These are phyloP conservation scores for Rhododendron henanense DNA, from an alignment of 148 eudicot genomes.

Conservation along the genomic window DNA sequence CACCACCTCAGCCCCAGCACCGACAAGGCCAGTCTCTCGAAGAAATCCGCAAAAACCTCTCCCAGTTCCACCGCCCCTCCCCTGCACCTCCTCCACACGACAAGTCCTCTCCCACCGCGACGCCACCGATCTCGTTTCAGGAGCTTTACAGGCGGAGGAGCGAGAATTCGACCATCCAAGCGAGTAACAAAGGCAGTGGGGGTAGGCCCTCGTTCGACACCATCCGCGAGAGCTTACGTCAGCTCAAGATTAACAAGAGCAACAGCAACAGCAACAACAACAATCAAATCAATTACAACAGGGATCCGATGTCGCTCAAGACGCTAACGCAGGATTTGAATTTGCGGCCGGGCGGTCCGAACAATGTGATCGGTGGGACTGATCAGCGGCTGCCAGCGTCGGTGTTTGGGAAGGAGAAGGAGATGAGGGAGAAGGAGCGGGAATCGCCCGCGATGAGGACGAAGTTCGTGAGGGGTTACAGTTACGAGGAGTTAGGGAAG, in stretches of 20 bases:
- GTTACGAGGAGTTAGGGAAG: constrained; percentile 45
- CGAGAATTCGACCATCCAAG: background rate
- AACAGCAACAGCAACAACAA: no score
- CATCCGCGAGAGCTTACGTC: constrained; percentile 33
- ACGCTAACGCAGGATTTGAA: constrained; percentile 21
- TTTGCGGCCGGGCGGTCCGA: background rate
- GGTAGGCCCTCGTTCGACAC: constrained; percentile 6
- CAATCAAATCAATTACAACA: background rate
- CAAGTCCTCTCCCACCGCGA: background rate
- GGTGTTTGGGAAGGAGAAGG: constrained; percentile 35
- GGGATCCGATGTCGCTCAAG: constrained; percentile 12
- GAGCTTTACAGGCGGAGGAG: constrained; percentile 27
- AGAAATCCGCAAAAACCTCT: constrained; percentile 40
- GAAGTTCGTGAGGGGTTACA: constrained; percentile 27
- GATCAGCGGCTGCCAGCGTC: constrained; percentile 14
- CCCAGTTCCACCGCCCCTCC: constrained; percentile 40
- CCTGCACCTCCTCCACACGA: constrained; percentile 17
- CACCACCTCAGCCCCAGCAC: constrained; percentile 14
- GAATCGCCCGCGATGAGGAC: constrained; percentile 8
- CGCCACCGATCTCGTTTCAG: constrained; percentile 14
- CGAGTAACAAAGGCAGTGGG: background rate
- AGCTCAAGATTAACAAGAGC: background rate
- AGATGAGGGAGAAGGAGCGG: constrained; percentile 3
- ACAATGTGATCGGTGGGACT: constrained; percentile 29
- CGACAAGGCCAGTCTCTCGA: constrained; percentile 11